Percentiles rank a stretch among this genome's conserved stretches.
These are phyloP conservation scores for Saitoella complicata DNA, from an alignment of 805 yeast genomes.

Conservation along the genomic window DNA sequence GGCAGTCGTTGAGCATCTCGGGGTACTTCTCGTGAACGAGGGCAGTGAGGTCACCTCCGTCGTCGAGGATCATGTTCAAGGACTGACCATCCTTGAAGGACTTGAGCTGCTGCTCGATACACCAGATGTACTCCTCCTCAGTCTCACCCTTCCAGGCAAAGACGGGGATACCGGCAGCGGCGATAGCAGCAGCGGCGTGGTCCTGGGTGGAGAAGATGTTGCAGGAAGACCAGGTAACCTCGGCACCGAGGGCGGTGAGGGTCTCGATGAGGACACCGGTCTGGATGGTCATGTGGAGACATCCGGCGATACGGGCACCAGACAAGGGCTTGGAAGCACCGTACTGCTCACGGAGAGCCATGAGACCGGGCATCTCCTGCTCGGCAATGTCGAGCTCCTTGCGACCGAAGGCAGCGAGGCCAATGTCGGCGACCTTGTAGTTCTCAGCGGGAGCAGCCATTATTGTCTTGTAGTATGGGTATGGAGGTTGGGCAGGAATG, in stretches of 20 bases:
- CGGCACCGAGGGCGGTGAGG: constrained; percentile 93
- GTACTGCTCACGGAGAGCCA: constrained; percentile 90
- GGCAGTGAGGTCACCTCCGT: constrained; percentile 97
- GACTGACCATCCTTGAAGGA: constrained; percentile 92
- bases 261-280: constrained; percentile 98
- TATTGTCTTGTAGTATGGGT: constrained; percentile 4
- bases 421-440: constrained; percentile 94
- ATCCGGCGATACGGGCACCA: constrained; percentile 98
- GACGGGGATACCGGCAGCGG: constrained; percentile 98
- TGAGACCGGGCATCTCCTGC: constrained; percentile 98
- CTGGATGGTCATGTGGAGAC: constrained; percentile 98
- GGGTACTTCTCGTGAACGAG: constrained; percentile 96
- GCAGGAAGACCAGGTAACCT: constrained; percentile 98
- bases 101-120: constrained; percentile 97
- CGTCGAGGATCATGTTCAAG: constrained; percentile 93
- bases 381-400: constrained; percentile 97
- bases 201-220: constrained; percentile 93
- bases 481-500: too few species aligned
- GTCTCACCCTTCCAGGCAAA: constrained; percentile 99
- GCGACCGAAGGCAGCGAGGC: constrained; percentile 98
- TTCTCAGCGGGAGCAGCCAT: constrained; percentile 51
- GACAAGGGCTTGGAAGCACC: constrained; percentile 85
- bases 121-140: constrained; percentile 98
- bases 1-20: constrained; percentile 88
- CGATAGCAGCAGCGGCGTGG: constrained; percentile 80